Percentiles rank a stretch among this genome's conserved stretches.
Conservation (phyloP, 768 basidiomycete genomes). For the Strobilomyces echinocephalus region DNA sequence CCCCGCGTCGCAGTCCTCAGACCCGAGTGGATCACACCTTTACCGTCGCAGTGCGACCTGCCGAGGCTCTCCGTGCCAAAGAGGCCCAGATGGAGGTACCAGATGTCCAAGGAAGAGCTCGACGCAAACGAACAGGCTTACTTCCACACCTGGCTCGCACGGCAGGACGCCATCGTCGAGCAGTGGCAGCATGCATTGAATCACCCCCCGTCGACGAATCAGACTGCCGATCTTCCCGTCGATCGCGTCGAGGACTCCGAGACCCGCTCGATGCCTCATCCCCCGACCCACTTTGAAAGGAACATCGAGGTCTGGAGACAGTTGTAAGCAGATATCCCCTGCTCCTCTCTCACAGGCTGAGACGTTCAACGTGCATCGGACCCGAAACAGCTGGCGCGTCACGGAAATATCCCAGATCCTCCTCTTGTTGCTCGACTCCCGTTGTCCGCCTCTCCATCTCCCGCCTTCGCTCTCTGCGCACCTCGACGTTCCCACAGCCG, state of each 20-base stretch:
- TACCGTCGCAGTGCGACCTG: not conserved
- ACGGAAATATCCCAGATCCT: conserved; percentile 88
- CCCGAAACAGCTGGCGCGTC: conserved; percentile 74
- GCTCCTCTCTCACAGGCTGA: not conserved
- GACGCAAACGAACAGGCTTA: conserved; percentile 85
- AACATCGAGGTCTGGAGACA: conserved; percentile 96
- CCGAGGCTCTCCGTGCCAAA: conserved; percentile 38
- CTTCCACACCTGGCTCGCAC: conserved; percentile 73
- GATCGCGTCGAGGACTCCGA: conserved; percentile 12
- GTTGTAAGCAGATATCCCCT: conserved; percentile 47
- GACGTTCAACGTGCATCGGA: no score
- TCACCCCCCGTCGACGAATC: not conserved
- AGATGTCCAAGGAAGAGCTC: conserved; percentile 83
- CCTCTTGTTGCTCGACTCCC: conserved; percentile 82
- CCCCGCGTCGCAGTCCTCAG: conserved; percentile 35
- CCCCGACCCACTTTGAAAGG: conserved; percentile 79
- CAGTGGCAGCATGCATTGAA: conserved; percentile 41
- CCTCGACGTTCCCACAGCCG: conserved; percentile 34
- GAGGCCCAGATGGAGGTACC: conserved; percentile 83
- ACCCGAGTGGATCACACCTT: conserved; percentile 7
- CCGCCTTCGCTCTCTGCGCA: conserved; percentile 72
- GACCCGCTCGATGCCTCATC: conserved; percentile 44
- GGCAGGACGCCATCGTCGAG: conserved; percentile 54
- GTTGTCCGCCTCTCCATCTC: conserved; percentile 83
- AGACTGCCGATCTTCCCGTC: conserved; percentile 1